Evolutionary conservation across 2,329 filamentous ascomycete genomes (phyloP).

Genomic region (Ceratocystiopsis sp.): DNA sequence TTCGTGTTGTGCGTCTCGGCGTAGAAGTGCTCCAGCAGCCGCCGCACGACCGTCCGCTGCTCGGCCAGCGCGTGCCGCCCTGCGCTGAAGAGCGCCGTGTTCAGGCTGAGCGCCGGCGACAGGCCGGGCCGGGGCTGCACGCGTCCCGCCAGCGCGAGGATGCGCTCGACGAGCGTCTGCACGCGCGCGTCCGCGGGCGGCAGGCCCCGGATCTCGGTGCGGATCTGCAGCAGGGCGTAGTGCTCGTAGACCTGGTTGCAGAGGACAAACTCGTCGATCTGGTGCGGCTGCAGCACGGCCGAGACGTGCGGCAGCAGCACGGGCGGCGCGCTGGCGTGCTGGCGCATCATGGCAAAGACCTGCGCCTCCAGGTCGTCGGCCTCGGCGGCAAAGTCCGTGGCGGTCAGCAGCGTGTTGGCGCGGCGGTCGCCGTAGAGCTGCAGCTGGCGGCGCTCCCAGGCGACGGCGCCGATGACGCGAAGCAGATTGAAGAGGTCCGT

Average conservation of each 20-base stretch:
- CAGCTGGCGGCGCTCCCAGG: slow-evolving; percentile 1
- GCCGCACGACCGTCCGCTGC: neutral
- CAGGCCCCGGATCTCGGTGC: neutral
- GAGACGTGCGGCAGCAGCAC: slow-evolving; percentile 1
- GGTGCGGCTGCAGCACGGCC: neutral
- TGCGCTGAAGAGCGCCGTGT: neutral
- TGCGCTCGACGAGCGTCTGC: neutral
- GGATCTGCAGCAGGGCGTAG: slow-evolving; percentile 1
- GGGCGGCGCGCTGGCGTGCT: neutral
- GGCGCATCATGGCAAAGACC: neutral
- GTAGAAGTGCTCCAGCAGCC: neutral
- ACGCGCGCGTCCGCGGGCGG: neutral
- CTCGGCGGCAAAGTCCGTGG: slow-evolving; percentile 1
- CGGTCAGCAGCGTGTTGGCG: neutral
- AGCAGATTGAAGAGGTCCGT: slow-evolving; percentile 1
- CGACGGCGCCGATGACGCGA: slow-evolving; percentile 1
- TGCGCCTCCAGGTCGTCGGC: slow-evolving; percentile 1
- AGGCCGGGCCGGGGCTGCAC: neutral
- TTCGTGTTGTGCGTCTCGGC: neutral
- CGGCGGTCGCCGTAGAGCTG: neutral
- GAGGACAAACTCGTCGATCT: slow-evolving; percentile 1
- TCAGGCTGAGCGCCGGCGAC: slow-evolving; percentile 1
- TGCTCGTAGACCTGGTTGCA: slow-evolving; percentile 1
- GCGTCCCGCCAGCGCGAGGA: neutral
- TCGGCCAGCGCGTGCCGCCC: neutral